Evolutionary conservation across 2,329 filamentous ascomycete species (phyloP).

Genomic region (Endoconidiophora polonica): DNA sequence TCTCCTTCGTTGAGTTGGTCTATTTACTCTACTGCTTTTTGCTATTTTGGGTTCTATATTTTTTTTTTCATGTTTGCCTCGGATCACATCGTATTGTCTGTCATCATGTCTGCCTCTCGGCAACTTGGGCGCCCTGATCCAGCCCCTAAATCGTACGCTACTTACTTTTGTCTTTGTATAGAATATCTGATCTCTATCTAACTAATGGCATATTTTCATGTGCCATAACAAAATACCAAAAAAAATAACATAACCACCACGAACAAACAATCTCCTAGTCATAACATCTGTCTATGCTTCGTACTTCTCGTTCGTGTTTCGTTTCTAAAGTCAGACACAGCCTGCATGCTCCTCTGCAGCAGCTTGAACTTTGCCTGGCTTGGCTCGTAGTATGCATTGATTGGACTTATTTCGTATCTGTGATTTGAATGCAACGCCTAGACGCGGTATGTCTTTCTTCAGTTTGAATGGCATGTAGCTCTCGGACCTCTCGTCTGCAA

Average conservation of each 20-base stretch:
- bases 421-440: no score
- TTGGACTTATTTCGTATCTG: no score
- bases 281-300: neutral
- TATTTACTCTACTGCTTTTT: slow-evolving; percentile 1
- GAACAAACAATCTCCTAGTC: neutral
- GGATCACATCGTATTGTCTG: slow-evolving; percentile 11
- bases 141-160: slow-evolving; percentile 8
- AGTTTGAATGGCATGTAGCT: no score
- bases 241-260: neutral
- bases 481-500: no score
- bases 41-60: neutral
- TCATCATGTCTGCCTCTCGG: slow-evolving; percentile 12
- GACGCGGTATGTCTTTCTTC: no score
- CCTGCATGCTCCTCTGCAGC: no score
- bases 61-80: slow-evolving; percentile 10
- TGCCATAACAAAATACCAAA: slow-evolving; percentile 8
- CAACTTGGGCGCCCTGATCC: slow-evolving; percentile 10
- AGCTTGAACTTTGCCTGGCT: no score
- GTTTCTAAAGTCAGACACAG: no score
- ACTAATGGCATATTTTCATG: slow-evolving; percentile 5
- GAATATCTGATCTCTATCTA: slow-evolving; percentile 4
- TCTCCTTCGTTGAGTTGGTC: neutral
- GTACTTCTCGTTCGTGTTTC: no score
- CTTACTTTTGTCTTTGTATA: slow-evolving; percentile 7
- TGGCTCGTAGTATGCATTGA: no score